Conservation (phyloP, 352 stramenopile genomes). For the Globisporangium spinosum region DNA sequence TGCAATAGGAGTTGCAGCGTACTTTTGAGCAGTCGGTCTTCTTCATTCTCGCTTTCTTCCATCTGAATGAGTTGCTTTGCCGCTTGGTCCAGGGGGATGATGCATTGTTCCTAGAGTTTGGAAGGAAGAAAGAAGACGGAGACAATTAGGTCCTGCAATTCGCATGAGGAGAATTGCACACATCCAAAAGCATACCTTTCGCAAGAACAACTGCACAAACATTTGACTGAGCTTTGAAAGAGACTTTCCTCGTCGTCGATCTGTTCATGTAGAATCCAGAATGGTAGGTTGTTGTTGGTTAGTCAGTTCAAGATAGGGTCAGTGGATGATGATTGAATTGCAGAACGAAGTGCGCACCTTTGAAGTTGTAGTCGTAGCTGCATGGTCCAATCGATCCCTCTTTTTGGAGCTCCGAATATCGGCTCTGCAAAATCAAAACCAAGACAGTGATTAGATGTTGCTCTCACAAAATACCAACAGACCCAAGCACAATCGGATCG, state of each 20-base stretch:
- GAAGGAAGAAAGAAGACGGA: not conserved
- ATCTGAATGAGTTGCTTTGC: slow-evolving; percentile 92
- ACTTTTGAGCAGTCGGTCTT: slow-evolving; percentile 84
- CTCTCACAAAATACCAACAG: not conserved
- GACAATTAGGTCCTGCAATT: not conserved
- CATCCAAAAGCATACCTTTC: slow-evolving; percentile 37
- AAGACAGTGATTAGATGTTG: not conserved
- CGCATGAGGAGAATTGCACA: not conserved
- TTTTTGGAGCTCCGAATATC: slow-evolving; percentile 42
- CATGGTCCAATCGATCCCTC: slow-evolving; percentile 19
- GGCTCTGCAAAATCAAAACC: slow-evolving; percentile 23
- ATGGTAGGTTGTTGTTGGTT: not conserved
- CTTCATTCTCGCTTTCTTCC: slow-evolving; percentile 69
- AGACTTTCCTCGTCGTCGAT: slow-evolving; percentile 77
- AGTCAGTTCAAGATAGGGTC: not conserved
- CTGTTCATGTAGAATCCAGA: slow-evolving; percentile 19
- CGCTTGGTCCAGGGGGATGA: slow-evolving; percentile 92
- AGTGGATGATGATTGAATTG: not conserved
- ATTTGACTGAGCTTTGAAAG: slow-evolving; percentile 92
- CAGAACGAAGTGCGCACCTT: slow-evolving; percentile 32
- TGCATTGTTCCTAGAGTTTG: slow-evolving; percentile 67
- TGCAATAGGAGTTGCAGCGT: slow-evolving; percentile 13
- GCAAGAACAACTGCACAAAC: slow-evolving; percentile 95
- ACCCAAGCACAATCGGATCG: not conserved
- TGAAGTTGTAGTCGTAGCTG: slow-evolving; percentile 52